phyloP scores from a whole-genome alignment of 2,329 filamentous ascomycete species.

The Fusarium praegraminearum region DNA sequence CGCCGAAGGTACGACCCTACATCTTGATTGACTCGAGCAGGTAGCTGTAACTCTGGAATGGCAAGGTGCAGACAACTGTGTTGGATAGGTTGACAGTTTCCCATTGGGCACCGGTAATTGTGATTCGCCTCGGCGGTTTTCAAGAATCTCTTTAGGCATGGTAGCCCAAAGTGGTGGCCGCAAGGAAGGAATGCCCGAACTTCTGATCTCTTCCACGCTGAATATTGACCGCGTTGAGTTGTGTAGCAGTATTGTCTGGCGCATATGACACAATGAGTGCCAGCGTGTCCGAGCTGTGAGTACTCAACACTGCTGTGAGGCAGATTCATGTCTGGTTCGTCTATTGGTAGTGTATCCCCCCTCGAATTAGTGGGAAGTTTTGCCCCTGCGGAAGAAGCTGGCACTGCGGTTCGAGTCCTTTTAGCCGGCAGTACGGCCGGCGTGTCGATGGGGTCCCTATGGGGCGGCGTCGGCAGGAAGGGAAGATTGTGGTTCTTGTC shows the following conservation, averaged over 20 bases:
- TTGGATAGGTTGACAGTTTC: neutral
- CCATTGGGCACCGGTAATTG: neutral
- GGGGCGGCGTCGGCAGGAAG: no score
- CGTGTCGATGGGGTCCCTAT: no score
- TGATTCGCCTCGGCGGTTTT: neutral
- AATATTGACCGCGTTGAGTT: no score
- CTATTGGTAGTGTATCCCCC: neutral
- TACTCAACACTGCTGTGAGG: neutral
- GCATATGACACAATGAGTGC: constrained; percentile 10
- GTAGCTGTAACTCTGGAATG: neutral
- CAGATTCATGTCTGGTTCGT: neutral
- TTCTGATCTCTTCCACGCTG: constrained; percentile 12
- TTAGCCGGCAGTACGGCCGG: neutral
- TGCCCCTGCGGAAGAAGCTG: neutral
- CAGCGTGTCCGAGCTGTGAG: neutral
- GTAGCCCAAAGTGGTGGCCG: constrained; percentile 45
- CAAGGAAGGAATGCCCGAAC: constrained; percentile 42
- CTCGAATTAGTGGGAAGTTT: neutral
- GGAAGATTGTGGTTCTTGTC: no score
- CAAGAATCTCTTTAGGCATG: constrained; percentile 28
- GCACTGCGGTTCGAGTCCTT: neutral
- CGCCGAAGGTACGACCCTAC: neutral
- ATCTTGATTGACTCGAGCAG: no score
- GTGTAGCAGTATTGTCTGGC: neutral
- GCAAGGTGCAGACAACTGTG: neutral